Evolutionary conservation across 2,329 filamentous ascomycete species (phyloP).

Genomic region (Paecilomyces niveus): DNA sequence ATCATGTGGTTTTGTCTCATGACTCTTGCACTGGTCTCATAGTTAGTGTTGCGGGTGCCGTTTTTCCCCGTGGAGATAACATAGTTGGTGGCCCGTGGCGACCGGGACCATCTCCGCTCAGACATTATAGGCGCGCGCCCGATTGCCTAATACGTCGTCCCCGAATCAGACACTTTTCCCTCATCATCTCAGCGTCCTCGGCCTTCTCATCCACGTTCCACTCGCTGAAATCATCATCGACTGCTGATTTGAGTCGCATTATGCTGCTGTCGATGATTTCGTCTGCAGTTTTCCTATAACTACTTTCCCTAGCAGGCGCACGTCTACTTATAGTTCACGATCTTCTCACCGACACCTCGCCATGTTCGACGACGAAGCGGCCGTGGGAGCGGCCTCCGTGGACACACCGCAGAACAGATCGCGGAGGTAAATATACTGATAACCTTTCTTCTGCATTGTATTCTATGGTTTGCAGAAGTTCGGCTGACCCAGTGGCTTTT

Average conservation of each 20-base stretch:
- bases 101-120: not conserved
- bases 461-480: not conserved
- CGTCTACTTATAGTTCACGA: not conserved
- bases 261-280: constrained; percentile 14
- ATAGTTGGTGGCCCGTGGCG: not conserved
- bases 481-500: not conserved
- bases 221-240: not conserved
- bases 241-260: constrained; percentile 15
- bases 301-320: constrained; percentile 3
- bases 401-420: constrained; percentile 16
- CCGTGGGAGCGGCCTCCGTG: constrained; percentile 18
- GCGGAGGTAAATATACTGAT: constrained; percentile 20
- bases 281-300: constrained; percentile 8
- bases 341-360: not conserved
- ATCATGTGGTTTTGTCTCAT: constrained; percentile 1
- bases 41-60: not conserved
- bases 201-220: not conserved
- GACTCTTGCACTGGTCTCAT: not conserved
- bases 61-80: not conserved
- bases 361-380: constrained; percentile 27
- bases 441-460: not conserved
- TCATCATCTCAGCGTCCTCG: not conserved
- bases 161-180: not conserved
- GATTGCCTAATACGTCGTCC: constrained; percentile 1
- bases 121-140: not conserved